Base-by-base conservation (phyloP, 768 basidiomycete species). In the Rhodotorula diobovata region DNA sequence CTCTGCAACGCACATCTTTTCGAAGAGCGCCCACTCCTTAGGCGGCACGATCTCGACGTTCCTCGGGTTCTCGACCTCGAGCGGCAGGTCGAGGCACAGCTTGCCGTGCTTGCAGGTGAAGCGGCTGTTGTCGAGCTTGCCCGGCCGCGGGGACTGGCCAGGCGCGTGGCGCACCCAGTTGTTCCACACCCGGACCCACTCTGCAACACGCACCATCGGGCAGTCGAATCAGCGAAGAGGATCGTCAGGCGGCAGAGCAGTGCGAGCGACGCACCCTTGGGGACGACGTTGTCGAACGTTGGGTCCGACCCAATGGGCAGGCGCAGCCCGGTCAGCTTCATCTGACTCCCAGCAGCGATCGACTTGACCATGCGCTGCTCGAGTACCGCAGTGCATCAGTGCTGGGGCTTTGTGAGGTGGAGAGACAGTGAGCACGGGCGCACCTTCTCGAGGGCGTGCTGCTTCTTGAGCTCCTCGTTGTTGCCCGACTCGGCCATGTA, bases 61-160 rank as follows among this genome's bases (percentile, higher is more conserved):
- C 35, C 43, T 61, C 23, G 50, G 39, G 18, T 37, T 60, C 30
- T 62, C 61, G 35, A 67, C 61, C 30, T 70, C 71, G 32, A 48
- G 57, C 32, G 87, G 89, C 2, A 89, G 87, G 79, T 93, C 90
- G 60, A 91, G 81, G 23, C 82, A 79, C 15, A 92, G 83, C 70
- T 83, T 79, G 11, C 82, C 82, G 79, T 93, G 91, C 67, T 85
- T 81, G 80, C 91, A 93, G 60, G 90, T 75, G 76, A 89, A 87
- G 16, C 78, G 76, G 21, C 83, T 81, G 74, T 87, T 91, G 78
- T 90, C 86, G 46, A 91, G 78, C 11, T 62, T 67, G n/a, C 84
- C 83, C 0, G 91, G 90, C 41, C 90, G 85, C 41, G 81, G 72
- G 61, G 81, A 1, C 25, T 77, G 68, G 85, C 85, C 14, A 82